Conservation (phyloP, 1,284 basidiomycete genomes). For the Puccinia horiana region DNA sequence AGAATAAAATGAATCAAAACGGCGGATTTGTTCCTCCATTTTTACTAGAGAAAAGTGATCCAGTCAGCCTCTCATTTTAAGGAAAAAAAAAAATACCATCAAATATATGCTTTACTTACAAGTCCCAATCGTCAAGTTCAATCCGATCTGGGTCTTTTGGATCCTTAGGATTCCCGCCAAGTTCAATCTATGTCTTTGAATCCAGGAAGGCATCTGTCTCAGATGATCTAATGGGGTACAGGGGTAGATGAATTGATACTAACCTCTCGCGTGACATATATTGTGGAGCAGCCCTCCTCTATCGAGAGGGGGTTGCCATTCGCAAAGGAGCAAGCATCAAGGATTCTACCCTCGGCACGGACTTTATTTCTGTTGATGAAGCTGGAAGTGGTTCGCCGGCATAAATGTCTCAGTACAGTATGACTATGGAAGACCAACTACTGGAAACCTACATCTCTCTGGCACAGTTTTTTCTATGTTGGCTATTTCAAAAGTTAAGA, state of each 20-base stretch:
- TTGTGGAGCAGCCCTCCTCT: neutral
- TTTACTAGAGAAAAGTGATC: neutral
- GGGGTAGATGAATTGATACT: neutral
- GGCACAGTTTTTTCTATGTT: neutral
- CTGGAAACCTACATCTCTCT: neutral
- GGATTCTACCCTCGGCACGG: neutral
- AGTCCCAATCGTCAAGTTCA: neutral
- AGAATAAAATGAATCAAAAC: neutral
- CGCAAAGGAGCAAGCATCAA: neutral
- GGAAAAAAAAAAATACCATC: neutral
- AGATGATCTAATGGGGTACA: neutral
- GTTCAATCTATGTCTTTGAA: neutral
- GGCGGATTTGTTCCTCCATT: neutral
- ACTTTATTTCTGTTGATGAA: neutral
- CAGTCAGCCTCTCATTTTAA: neutral
- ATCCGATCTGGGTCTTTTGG: neutral
- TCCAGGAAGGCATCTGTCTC: neutral
- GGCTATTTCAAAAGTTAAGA: neutral
- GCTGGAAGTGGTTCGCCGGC: neutral
- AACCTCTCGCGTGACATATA: neutral
- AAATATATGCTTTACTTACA: neutral
- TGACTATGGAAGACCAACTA: neutral
- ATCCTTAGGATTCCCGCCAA: neutral
- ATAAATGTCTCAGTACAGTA: neutral
- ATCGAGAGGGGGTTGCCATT: neutral